A percentile compares a stretch with the other conserved stretches of the same genome.
Conservation (phyloP, 371 early-diverging fungal species). For the Syncephalastrum monosporum region DNA sequence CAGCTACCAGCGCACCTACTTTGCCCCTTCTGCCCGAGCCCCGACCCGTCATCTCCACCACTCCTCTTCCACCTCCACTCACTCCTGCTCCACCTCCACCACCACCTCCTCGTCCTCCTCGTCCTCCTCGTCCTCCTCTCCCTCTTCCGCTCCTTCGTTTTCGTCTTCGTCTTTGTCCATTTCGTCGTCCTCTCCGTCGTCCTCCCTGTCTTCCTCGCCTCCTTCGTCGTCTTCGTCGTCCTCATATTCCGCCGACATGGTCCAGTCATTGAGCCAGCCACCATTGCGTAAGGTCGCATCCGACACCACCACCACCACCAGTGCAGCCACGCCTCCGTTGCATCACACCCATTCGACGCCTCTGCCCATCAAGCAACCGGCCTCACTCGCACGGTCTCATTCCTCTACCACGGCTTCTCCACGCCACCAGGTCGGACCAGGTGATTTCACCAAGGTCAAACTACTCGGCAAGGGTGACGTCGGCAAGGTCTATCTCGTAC, state of each 20-base stretch:
- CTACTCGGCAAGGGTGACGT: slow-evolving; percentile 92
- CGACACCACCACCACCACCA: neutral
- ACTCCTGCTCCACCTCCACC: too few species aligned
- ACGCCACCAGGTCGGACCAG: slow-evolving; percentile 61
- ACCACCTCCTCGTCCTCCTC: too few species aligned
- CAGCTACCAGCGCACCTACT: slow-evolving; percentile 9
- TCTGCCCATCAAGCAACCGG: neutral
- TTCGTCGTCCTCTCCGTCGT: too few species aligned
- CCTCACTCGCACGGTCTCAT: neutral
- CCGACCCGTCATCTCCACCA: slow-evolving; percentile 2
- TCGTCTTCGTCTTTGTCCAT: too few species aligned
- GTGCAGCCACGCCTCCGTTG: neutral
- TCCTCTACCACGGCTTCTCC: slow-evolving; percentile 9
- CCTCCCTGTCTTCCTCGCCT: too few species aligned
- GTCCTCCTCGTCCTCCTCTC: too few species aligned
- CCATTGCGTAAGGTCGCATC: slow-evolving; percentile 1
- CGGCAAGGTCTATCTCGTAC: slow-evolving; percentile 85
- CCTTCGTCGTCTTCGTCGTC: too few species aligned
- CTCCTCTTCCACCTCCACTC: neutral
- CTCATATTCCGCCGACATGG: neutral
- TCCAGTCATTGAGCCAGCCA: neutral
- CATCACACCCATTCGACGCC: neutral
- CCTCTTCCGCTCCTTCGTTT: too few species aligned
- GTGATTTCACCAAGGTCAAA: slow-evolving; percentile 71
- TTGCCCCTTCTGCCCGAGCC: neutral